phyloP scores from a whole-genome alignment of 2,329 filamentous ascomycete species.

The Aspergillus udagawae region DNA sequence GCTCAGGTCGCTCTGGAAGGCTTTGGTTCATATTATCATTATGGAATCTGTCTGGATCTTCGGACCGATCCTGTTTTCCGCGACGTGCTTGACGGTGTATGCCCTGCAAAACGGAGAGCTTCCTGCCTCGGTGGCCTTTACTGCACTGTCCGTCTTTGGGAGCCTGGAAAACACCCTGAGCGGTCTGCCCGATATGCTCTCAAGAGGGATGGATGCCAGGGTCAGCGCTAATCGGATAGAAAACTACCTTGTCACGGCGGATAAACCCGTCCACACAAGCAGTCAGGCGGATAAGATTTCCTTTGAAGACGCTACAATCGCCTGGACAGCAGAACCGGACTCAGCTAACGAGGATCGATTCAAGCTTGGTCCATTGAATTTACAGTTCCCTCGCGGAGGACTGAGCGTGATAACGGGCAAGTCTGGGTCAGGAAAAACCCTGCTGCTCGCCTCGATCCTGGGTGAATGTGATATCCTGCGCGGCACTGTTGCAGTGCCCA shows the following conservation, averaged over 20 bases:
- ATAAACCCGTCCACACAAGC: no score
- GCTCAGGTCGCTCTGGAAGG: conserved; percentile 62
- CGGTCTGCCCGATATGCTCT: conserved; percentile 65
- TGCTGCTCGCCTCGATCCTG: no score
- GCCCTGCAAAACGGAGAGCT: conserved; percentile 58
- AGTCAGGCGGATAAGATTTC: no score
- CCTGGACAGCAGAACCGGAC: no score
- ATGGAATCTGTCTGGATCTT: conserved; percentile 65
- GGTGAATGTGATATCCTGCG: no score
- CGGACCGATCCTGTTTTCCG: conserved; percentile 70
- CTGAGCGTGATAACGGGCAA: no score
- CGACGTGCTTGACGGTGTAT: conserved; percentile 64
- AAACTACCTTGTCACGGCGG: conserved; percentile 47
- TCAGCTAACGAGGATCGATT: no score
- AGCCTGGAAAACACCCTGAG: conserved; percentile 64
- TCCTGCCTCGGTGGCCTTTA: conserved; percentile 69
- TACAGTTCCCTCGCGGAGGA: no score
- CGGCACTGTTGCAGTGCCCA: no score
- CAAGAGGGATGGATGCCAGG: conserved; percentile 63
- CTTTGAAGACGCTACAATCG: no score
- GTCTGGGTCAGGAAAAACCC: no score
- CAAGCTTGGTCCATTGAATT: no score
- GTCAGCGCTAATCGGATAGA: conserved; percentile 66
- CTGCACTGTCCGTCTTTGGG: conserved; percentile 67
- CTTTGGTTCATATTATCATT: conserved; percentile 59